Conservation (phyloP, 2,329 filamentous ascomycete species). For the Albophoma yamanashiensis region DNA sequence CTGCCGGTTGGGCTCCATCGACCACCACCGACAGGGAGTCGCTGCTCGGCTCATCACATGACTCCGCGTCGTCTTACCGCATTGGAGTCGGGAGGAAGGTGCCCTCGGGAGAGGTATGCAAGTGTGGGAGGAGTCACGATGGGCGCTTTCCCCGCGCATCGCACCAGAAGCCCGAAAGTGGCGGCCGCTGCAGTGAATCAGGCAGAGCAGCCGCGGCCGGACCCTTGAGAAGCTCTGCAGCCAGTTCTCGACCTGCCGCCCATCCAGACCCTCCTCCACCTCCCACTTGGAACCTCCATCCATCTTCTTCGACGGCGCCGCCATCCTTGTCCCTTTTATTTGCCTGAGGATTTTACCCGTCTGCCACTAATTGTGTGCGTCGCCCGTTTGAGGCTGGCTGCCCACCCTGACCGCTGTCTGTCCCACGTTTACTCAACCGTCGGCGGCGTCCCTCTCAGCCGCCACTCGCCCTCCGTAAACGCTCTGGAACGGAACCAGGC, state of each 20-base stretch:
- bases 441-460: background rate
- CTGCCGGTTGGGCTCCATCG: background rate
- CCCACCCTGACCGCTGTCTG: background rate
- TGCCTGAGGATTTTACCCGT: background rate
- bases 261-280: background rate
- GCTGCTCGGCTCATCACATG: constrained; percentile 1
- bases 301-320: background rate
- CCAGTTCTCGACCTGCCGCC: background rate
- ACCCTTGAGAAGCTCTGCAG: background rate
- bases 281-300: background rate
- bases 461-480: background rate
- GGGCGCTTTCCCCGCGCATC: background rate
- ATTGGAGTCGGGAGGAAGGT: background rate
- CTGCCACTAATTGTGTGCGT: background rate
- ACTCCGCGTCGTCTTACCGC: background rate
- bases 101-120: background rate
- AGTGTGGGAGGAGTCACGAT: background rate
- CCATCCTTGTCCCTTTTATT: background rate
- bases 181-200: background rate
- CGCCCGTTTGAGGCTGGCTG: background rate
- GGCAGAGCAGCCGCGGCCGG: background rate
- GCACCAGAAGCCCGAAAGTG: background rate
- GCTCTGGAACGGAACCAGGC: background rate
- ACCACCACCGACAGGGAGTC: background rate
- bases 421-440: background rate